Conservation (phyloP, 2,329 filamentous ascomycete species). For the Apiospora malaysiana region DNA sequence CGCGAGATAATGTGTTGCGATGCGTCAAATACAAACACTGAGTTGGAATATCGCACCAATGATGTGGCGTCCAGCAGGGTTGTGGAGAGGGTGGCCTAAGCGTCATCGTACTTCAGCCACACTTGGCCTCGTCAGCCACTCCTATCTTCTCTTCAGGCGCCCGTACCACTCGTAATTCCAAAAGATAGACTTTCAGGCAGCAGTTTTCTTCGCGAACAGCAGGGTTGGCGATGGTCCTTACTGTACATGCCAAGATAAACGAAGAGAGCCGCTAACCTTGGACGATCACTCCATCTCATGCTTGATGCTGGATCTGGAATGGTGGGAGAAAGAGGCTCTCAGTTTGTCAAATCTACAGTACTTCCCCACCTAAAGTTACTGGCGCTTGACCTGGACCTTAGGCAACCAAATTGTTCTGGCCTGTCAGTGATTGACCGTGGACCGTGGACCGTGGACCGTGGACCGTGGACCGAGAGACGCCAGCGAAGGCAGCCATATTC, state of each 20-base stretch:
- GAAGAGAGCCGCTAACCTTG: neutral
- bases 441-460: no score
- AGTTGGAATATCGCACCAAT: no score
- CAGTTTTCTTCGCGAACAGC: neutral
- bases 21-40: neutral
- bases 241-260: neutral
- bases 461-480: conserved; percentile 2
- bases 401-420: conserved; percentile 1
- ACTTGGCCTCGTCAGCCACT: neutral
- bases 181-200: neutral
- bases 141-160: neutral
- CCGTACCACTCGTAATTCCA: neutral
- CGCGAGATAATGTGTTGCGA: neutral
- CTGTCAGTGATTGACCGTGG: neutral
- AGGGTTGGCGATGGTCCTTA: neutral
- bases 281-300: neutral
- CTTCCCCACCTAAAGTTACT: neutral
- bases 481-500: conserved; percentile 16
- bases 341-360: neutral
- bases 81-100: neutral
- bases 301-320: neutral
- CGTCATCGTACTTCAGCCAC: neutral
- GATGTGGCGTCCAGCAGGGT: neutral
- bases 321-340: neutral
- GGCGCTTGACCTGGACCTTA: conserved; percentile 3